Evolutionary conservation across 257 asterid genomes (phyloP).

Genomic region (Primulina huaijiensis): DNA sequence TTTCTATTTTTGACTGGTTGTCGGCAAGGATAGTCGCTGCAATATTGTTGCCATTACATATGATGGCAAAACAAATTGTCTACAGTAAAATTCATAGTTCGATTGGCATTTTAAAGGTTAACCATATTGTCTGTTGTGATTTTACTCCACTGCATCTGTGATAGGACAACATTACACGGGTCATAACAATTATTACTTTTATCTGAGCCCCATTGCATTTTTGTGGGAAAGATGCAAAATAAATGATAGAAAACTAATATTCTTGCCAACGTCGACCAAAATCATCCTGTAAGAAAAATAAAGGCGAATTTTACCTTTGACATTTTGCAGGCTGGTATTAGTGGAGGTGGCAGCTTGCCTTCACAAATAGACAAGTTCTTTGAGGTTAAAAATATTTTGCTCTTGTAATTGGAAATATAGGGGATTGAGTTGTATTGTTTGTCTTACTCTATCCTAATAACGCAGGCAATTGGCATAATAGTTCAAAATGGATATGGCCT

Average conservation of each 20-base stretch:
- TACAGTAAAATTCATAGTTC: conserved; percentile 69
- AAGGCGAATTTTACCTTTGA: conserved; percentile 14
- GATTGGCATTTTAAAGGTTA: conserved; percentile 83
- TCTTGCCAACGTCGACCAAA: too few relatives aligned
- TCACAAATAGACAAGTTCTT: conserved; percentile 76
- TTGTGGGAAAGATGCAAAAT: too few relatives aligned
- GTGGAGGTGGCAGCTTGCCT: conserved; percentile 96
- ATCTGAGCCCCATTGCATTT: too few relatives aligned
- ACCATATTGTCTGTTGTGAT: too few relatives aligned
- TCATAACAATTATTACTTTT: too few relatives aligned
- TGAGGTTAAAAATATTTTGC: conserved; percentile 51
- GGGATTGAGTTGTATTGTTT: neutral
- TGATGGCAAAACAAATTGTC: conserved; percentile 66
- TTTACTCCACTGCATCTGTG: too few relatives aligned
- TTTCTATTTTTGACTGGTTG: conserved; percentile 63
- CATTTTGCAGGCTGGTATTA: conserved; percentile 63
- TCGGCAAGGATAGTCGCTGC: conserved; percentile 61
- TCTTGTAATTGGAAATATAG: conserved; percentile 19
- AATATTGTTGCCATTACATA: conserved; percentile 65
- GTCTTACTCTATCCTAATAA: conserved; percentile 18
- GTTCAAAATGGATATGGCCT: conserved; percentile 91
- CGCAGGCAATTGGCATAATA: conserved; percentile 74
- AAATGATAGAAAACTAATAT: too few relatives aligned
- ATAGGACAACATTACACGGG: too few relatives aligned
- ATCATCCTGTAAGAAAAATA: neutral